phyloP scores from a whole-genome alignment of 176 grass and related monocot genomes.

The Canna indica region DNA sequence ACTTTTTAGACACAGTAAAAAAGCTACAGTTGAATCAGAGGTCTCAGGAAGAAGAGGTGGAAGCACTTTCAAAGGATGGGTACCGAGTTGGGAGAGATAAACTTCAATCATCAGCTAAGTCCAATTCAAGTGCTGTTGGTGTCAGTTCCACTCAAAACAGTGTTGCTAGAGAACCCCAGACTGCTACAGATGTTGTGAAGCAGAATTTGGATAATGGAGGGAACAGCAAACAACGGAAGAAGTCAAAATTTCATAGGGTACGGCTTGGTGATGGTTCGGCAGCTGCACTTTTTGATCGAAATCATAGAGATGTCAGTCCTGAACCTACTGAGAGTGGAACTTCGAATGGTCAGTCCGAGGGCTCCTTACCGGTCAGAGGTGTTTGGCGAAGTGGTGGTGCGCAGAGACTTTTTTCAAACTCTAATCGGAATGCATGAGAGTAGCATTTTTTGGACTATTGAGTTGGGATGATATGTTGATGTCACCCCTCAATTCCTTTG shows the following conservation, averaged over 20 bases:
- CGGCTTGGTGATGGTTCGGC: conserved; percentile 50
- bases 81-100: conserved; percentile 61
- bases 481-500: too few relatives aligned
- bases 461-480: not conserved
- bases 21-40: conserved; percentile 23
- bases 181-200: conserved; percentile 5
- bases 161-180: not conserved
- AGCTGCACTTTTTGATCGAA: conserved; percentile 39
- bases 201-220: conserved; percentile 6
- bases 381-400: conserved; percentile 76
- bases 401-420: conserved; percentile 40
- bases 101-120: not conserved
- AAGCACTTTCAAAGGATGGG: conserved; percentile 67
- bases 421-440: conserved; percentile 20
- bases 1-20: conserved; percentile 18
- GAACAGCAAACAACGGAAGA: conserved; percentile 33
- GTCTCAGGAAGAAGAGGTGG: conserved; percentile 43
- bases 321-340: conserved; percentile 23
- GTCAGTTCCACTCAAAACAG: not conserved
- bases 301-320: conserved; percentile 21
- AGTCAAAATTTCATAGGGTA: conserved; percentile 63
- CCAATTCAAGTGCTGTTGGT: conserved; percentile 17
- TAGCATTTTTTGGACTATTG: not conserved
- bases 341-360: conserved; percentile 4
- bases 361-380: conserved; percentile 39